These are phyloP conservation scores for Spatholobus suberectus DNA, from an alignment of 306 rosid species.

Conservation along the genomic window DNA sequence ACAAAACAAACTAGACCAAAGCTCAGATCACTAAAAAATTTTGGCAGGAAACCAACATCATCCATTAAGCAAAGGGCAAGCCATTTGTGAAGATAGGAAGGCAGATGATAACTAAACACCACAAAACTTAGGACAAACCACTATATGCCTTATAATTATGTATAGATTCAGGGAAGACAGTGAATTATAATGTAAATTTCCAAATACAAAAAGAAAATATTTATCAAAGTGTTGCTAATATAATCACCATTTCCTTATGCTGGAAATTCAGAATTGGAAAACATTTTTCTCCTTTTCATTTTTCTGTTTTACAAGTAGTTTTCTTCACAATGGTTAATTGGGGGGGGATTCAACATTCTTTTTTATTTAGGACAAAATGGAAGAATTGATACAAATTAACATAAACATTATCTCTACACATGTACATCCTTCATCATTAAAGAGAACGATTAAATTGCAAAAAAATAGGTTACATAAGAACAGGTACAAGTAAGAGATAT, in stretches of 20 bases:
- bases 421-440: neutral
- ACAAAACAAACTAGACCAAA: neutral
- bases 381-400: constrained; percentile 14
- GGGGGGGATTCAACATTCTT: neutral
- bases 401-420: neutral
- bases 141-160: neutral
- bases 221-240: neutral
- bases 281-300: neutral
- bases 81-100: neutral
- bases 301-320: neutral
- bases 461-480: neutral
- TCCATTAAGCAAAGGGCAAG: neutral
- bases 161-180: neutral
- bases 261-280: neutral
- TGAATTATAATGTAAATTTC: neutral
- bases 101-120: neutral
- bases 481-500: neutral
- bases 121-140: constrained; percentile 1
- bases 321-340: constrained; percentile 19
- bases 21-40: neutral
- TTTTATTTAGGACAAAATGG: neutral
- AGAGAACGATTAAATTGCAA: neutral
- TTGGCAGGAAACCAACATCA: neutral
- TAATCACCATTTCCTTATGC: neutral
- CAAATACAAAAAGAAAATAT: neutral